These are phyloP conservation scores for Plasmodium vivax DNA, from an alignment of 169 alveolate genomes.

Conservation along the genomic window DNA sequence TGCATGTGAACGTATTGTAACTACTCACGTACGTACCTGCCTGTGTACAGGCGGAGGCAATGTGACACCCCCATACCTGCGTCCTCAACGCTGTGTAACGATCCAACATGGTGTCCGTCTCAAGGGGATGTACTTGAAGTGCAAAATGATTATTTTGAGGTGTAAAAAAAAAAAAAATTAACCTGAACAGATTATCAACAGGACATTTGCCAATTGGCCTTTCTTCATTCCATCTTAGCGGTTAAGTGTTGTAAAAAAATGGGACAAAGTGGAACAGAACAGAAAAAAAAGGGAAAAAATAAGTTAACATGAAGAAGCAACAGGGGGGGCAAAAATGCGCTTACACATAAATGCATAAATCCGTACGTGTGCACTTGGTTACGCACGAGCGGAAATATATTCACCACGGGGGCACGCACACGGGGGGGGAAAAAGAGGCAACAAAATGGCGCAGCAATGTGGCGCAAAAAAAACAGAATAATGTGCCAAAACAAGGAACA, in stretches of 20 bases:
- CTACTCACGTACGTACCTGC: not conserved
- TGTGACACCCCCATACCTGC: not conserved
- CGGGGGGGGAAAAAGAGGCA: conserved; percentile 12
- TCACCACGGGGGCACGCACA: conserved; percentile 2
- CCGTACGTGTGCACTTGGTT: conserved; percentile 39
- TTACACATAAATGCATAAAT: not conserved
- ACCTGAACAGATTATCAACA: not conserved
- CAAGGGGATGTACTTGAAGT: not conserved
- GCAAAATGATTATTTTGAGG: not conserved
- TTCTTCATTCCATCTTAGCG: not conserved
- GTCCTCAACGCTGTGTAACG: not conserved
- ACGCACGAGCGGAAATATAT: conserved; percentile 34
- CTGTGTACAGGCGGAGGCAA: not conserved
- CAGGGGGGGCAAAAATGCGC: conserved; percentile 23
- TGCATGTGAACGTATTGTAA: not conserved
- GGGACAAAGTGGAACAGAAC: not conserved
- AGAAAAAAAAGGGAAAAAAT: not conserved
- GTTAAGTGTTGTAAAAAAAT: not conserved
- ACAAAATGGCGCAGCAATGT: not conserved
- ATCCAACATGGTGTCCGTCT: conserved; percentile 3
- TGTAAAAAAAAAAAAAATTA: not conserved
- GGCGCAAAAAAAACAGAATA: not conserved
- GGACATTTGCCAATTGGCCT: not conserved
- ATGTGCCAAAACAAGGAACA: not conserved
- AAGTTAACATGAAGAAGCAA: not conserved